Conservation (phyloP, 177 flowering plant species). For the Vitis hybrid region DNA sequence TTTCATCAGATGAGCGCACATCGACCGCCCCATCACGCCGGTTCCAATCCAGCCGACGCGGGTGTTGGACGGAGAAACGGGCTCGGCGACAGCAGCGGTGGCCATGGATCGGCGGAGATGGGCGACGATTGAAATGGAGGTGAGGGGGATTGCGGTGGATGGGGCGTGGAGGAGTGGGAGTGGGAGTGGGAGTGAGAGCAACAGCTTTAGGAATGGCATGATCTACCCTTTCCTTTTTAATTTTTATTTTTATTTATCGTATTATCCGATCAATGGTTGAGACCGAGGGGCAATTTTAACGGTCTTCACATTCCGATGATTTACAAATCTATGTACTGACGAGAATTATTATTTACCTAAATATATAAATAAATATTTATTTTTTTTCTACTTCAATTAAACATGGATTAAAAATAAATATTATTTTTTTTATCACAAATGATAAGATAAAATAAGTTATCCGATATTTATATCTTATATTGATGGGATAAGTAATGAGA, state of each 20-base stretch:
- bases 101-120: slow-evolving; percentile 41
- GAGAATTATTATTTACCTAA: no score
- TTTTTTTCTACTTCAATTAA: no score
- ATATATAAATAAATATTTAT: no score
- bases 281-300: no score
- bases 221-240: neutral
- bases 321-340: no score
- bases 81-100: slow-evolving; percentile 28
- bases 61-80: slow-evolving; percentile 56
- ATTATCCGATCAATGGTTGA: no score
- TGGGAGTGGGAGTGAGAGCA: slow-evolving; percentile 8
- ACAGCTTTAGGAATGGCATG: slow-evolving; percentile 9
- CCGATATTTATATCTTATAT: no score
- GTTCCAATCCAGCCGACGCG: slow-evolving; percentile 96
- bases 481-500: fast-evolving
- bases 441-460: no score
- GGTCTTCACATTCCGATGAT: no score
- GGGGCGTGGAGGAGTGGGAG: slow-evolving; percentile 7
- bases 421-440: no score
- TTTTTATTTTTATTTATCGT: neutral
- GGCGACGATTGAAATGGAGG: neutral
- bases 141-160: slow-evolving; percentile 8
- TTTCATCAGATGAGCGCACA: slow-evolving; percentile 79
- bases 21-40: slow-evolving; percentile 92
- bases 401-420: no score